A percentile compares a stretch with the other conserved stretches of the same genome.
Evolutionary conservation across 2,329 filamentous ascomycete genomes (phyloP).

Genomic region (Coniochaeta pulveracea): DNA sequence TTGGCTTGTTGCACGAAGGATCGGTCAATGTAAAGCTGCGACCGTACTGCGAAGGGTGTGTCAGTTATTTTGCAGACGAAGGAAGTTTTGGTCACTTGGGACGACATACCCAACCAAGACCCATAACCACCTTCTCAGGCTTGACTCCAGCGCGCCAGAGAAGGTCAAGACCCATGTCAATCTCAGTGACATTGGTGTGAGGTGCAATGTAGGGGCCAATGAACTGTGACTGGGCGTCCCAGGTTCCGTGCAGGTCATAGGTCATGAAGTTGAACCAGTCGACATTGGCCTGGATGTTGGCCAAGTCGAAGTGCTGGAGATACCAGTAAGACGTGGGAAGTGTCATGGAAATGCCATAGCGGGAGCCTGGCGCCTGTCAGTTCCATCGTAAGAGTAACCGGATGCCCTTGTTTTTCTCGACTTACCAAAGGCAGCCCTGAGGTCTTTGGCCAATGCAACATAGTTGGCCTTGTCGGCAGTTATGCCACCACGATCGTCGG

Average conservation of each 20-base stretch:
- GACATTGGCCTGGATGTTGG: conserved; percentile 10
- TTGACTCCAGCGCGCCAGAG: conserved; percentile 13
- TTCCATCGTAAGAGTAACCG: neutral
- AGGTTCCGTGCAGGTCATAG: conserved; percentile 22
- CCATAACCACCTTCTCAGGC: conserved; percentile 16
- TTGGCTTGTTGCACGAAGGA: conserved; percentile 7
- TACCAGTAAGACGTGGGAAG: conserved; percentile 14
- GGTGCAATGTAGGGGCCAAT: conserved; percentile 12
- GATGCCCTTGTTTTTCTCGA: neutral
- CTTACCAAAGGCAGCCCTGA: conserved; percentile 21
- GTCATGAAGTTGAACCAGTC: conserved; percentile 30
- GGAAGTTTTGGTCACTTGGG: neutral
- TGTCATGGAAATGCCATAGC: conserved; percentile 13
- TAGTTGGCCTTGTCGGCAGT: conserved; percentile 15
- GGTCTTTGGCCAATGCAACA: conserved; percentile 27
- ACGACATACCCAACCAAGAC: conserved; percentile 12
- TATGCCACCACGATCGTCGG: conserved; percentile 15
- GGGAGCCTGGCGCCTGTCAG: conserved; percentile 7
- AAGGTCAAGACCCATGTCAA: conserved; percentile 15
- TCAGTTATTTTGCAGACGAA: neutral
- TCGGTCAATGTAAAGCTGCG: conserved; percentile 11
- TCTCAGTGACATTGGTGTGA: conserved; percentile 22
- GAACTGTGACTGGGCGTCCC: conserved; percentile 12
- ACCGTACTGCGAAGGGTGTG: conserved; percentile 12
- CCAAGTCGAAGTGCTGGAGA: conserved; percentile 13